Percentiles rank a stretch among this genome's conserved stretches.
phyloP scores from a whole-genome alignment of 2,329 filamentous ascomycete genomes.

The Colletotrichum tabaci region DNA sequence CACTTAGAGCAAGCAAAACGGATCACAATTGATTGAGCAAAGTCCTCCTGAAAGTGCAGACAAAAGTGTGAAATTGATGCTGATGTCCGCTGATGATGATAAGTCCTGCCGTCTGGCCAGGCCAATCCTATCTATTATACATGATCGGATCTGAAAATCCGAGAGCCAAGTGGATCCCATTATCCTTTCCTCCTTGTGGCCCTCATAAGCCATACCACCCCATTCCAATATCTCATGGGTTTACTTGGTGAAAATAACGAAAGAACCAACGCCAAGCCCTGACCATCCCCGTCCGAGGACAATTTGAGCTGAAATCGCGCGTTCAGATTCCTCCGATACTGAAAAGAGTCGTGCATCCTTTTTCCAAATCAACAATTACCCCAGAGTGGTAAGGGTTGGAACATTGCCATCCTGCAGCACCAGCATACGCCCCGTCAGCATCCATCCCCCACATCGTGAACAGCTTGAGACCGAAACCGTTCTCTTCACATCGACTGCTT shows the following conservation, averaged over 20 bases:
- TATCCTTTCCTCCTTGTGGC: no score
- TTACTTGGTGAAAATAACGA: background rate
- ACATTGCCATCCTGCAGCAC: slow-evolving; percentile 2
- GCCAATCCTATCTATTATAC: no score
- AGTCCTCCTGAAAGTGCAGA: no score
- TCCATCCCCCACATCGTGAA: background rate
- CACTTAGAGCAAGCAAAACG: no score
- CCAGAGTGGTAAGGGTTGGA: slow-evolving; percentile 4
- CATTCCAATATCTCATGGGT: background rate
- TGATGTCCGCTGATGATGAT: no score
- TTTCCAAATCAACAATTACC: slow-evolving; percentile 1
- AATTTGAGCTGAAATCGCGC: background rate
- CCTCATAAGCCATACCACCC: no score
- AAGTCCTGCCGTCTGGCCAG: no score
- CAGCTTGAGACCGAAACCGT: background rate
- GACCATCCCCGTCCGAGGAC: background rate
- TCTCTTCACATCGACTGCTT: background rate
- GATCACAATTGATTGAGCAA: no score
- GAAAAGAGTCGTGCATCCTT: slow-evolving; percentile 28
- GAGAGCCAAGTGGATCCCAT: no score
- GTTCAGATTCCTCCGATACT: slow-evolving; percentile 1
- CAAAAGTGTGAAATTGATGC: no score
- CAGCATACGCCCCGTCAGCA: slow-evolving; percentile 15
- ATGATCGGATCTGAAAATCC: no score
- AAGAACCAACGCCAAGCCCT: slow-evolving; percentile 26